Conservation (phyloP, 2,329 filamentous ascomycete species). For the Hyphodiscus sp. region DNA sequence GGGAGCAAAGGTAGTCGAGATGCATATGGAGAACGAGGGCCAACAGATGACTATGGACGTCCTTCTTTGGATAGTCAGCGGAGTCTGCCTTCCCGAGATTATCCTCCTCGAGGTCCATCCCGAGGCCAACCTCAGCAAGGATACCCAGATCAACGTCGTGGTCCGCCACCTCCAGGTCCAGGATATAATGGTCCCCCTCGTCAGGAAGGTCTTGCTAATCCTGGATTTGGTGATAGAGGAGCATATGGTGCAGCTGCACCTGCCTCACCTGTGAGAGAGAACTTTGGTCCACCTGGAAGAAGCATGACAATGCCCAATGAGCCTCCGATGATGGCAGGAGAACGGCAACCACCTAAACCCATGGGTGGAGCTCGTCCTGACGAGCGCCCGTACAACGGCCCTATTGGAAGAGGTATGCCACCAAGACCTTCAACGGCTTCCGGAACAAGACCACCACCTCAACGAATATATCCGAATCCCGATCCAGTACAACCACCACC, state of each 20-base stretch:
- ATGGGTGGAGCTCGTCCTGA: conserved; percentile 28
- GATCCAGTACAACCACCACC: conserved; percentile 21
- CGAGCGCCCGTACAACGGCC: conserved; percentile 39
- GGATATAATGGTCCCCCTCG: conserved; percentile 11
- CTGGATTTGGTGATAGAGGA: conserved; percentile 22
- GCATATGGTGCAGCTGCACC: conserved; percentile 15
- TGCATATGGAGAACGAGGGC: conserved; percentile 8
- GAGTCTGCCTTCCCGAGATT: conserved; percentile 18
- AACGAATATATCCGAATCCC: conserved; percentile 44
- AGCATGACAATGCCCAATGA: conserved; percentile 57
- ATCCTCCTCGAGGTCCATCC: conserved; percentile 18
- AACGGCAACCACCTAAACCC: conserved; percentile 16
- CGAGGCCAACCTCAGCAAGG: conserved; percentile 11
- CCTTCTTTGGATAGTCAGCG: conserved; percentile 23
- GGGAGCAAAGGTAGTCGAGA: conserved; percentile 23
- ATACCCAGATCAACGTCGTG: conserved; percentile 23
- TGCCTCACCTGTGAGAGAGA: conserved; percentile 29
- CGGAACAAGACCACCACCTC: conserved; percentile 46
- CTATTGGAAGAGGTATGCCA: conserved; percentile 40
- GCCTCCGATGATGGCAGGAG: conserved; percentile 35
- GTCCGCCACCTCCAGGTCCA: conserved; percentile 11
- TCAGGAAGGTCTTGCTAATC: conserved; percentile 24
- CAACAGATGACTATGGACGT: conserved; percentile 22
- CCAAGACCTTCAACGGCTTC: conserved; percentile 50
- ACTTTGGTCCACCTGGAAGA: conserved; percentile 46